These are phyloP conservation scores for Entelexis sorbosivorans DNA, from an alignment of 1,139 yeast species.

Conservation along the genomic window DNA sequence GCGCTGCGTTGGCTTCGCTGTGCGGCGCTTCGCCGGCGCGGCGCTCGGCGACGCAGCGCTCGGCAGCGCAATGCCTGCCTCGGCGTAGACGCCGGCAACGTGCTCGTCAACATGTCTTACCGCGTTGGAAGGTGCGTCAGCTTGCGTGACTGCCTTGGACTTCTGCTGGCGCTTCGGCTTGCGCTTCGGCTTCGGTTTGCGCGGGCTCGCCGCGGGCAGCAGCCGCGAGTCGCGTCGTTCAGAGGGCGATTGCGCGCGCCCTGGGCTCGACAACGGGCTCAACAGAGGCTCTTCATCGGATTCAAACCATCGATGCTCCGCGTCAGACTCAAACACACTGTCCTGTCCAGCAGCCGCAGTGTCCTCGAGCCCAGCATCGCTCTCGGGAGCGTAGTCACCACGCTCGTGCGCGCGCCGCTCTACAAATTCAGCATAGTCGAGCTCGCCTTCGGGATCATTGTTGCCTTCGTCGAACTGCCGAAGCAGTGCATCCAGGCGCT, in stretches of 20 bases:
- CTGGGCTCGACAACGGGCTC: conserved; percentile 2
- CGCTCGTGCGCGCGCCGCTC: conserved; percentile 8
- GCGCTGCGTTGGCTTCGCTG: conserved; percentile 9
- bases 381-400: neutral
- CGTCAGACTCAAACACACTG: neutral
- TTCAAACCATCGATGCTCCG: neutral
- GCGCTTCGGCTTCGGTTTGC: neutral
- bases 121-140: neutral
- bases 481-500: conserved; percentile 20
- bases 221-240: too few relatives aligned
- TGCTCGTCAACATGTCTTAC: neutral
- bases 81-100: neutral
- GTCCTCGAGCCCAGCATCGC: neutral
- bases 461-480: conserved; percentile 11
- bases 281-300: neutral
- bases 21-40: neutral
- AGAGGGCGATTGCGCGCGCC: neutral
- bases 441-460: conserved; percentile 9
- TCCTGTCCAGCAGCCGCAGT: neutral
- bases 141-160: neutral
- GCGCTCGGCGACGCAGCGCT: neutral
- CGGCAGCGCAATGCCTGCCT: neutral
- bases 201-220: neutral
- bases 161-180: neutral
- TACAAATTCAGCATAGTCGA: conserved; percentile 15